A percentile compares a stretch with the other conserved stretches of the same genome.
Evolutionary conservation across 1,139 yeast species (phyloP).

Genomic region (Geotrichum candidum): DNA sequence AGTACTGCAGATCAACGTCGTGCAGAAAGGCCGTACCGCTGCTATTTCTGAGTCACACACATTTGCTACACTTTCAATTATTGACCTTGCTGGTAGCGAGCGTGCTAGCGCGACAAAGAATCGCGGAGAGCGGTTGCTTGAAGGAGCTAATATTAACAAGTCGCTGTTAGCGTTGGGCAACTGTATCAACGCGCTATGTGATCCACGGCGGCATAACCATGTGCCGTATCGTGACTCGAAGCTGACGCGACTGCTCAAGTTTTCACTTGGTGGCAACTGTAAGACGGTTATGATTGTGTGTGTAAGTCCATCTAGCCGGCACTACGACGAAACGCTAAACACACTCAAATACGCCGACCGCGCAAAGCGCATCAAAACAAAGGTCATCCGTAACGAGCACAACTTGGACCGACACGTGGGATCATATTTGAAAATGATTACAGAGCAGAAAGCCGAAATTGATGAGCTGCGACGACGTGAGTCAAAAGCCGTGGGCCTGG

Average conservation of each 20-base stretch:
- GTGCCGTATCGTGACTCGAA: slow-evolving; percentile 85
- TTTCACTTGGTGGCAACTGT: slow-evolving; percentile 91
- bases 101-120: slow-evolving; percentile 85
- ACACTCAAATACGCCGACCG: slow-evolving; percentile 86
- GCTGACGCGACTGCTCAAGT: slow-evolving; percentile 69
- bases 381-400: slow-evolving; percentile 66
- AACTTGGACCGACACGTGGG: slow-evolving; percentile 82
- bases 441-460: slow-evolving; percentile 74
- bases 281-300: slow-evolving; percentile 94
- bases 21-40: slow-evolving; percentile 55
- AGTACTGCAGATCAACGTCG: slow-evolving; percentile 72
- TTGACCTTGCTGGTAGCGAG: slow-evolving; percentile 93
- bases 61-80: slow-evolving; percentile 74
- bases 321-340: slow-evolving; percentile 87
- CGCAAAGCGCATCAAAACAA: slow-evolving; percentile 86
- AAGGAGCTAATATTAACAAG: slow-evolving; percentile 93
- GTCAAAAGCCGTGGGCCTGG: slow-evolving; percentile 37
- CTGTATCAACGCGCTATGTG: slow-evolving; percentile 69
- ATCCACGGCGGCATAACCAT: slow-evolving; percentile 54
- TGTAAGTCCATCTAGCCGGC: slow-evolving; percentile 75
- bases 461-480: slow-evolving; percentile 61
- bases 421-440: slow-evolving; percentile 76
- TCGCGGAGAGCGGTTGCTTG: slow-evolving; percentile 69
- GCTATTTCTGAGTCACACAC: slow-evolving; percentile 63
- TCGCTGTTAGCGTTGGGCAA: slow-evolving; percentile 76